phyloP scores from a whole-genome alignment of 345 rosid species.

The Eucalyptus caleyi region DNA sequence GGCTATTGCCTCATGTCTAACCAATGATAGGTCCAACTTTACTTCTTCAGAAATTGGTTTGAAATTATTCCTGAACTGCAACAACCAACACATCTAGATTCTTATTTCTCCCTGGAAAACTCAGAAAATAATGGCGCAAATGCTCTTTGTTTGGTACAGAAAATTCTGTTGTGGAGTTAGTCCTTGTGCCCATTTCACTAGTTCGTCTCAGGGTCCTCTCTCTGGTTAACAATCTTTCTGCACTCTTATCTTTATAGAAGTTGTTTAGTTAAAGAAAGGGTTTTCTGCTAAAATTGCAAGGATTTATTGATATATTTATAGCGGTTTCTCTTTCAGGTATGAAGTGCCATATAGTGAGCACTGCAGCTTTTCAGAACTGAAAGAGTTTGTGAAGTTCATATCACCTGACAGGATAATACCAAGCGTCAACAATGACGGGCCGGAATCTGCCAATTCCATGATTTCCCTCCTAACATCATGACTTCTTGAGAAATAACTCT shows the following conservation, averaged over 20 bases:
- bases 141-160: background rate
- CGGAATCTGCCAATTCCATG: constrained; percentile 67
- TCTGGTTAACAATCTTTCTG: background rate
- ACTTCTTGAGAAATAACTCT: background rate
- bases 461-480: constrained; percentile 46
- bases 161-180: background rate
- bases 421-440: constrained; percentile 76
- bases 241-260: background rate
- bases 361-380: constrained; percentile 73
- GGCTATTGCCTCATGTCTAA: background rate
- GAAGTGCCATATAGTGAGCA: constrained; percentile 98
- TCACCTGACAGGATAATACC: constrained; percentile 74
- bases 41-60: background rate
- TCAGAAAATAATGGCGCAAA: background rate
- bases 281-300: background rate
- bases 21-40: background rate
- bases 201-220: background rate
- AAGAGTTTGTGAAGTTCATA: constrained; percentile 63
- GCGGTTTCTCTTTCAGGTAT: constrained; percentile 33
- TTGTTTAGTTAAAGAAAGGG: background rate
- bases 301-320: background rate
- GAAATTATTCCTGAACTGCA: background rate
- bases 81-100: background rate
- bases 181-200: background rate
- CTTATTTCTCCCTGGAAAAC: background rate